These are phyloP conservation scores for Helotiales sp. DNA, from an alignment of 2,329 filamentous ascomycete species.

Conservation along the genomic window DNA sequence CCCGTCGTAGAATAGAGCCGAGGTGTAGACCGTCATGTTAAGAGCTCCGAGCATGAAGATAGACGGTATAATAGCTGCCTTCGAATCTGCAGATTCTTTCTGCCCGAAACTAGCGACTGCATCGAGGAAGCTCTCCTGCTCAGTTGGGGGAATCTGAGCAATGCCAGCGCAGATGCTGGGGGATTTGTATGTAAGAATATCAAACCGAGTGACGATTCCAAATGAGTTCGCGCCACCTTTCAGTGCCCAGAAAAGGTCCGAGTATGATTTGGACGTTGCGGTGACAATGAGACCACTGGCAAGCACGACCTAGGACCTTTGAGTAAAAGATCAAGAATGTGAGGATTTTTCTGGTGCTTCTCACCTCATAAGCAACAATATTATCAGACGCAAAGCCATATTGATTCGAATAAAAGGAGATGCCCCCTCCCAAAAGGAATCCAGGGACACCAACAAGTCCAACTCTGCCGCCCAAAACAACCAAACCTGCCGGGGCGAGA, in stretches of 20 bases:
- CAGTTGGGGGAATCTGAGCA: conserved; percentile 6
- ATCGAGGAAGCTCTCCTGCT: conserved; percentile 17
- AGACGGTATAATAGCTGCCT: conserved; percentile 29
- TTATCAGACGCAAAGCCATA: conserved; percentile 30
- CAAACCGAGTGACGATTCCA: conserved; percentile 46
- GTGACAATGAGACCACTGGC: conserved; percentile 36
- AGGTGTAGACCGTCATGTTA: conserved; percentile 23
- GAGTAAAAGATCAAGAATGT: conserved; percentile 8
- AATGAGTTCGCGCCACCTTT: conserved; percentile 46
- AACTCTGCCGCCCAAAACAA: conserved; percentile 25
- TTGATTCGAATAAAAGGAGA: conserved; percentile 29
- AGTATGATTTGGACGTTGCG: conserved; percentile 34
- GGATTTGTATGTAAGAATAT: conserved; percentile 44
- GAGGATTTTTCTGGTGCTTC: neutral
- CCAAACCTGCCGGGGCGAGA: conserved; percentile 20
- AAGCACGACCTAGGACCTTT: conserved; percentile 22
- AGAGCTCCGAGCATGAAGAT: conserved; percentile 24
- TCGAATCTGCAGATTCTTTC: conserved; percentile 23
- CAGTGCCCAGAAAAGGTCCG: conserved; percentile 46
- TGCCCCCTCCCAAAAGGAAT: conserved; percentile 30
- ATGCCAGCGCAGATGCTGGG: conserved; percentile 24
- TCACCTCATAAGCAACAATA: conserved; percentile 27
- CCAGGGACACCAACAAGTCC: conserved; percentile 28
- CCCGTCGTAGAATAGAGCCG: conserved; percentile 28
- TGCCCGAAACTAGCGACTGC: conserved; percentile 25